Evolutionary conservation across 108 stramenopile species (phyloP), one percentile per base, ranked within the genome.

Genomic region (Cyclotella kingstonii): DNA sequence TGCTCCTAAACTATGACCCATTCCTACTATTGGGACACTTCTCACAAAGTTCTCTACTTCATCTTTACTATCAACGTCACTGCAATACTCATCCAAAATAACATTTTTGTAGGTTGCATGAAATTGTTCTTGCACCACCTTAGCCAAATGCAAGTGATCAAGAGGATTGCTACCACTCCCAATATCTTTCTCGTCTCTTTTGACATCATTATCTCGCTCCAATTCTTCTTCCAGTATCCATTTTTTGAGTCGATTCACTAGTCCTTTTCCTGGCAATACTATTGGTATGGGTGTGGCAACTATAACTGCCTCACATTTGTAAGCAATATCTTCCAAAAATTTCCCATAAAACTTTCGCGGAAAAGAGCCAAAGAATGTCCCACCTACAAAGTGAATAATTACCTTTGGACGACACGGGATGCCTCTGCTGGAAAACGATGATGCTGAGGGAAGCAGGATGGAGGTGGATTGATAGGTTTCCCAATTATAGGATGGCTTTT

Each of bases 331-430:
- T 54, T 87, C 85, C 39, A 93, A 55, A 8, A 89, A 60, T 21
- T 62, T 45, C 6, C 81, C 63, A 67, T 93, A 93, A 67, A 81
- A 89, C 17, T 81, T 43, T 22, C 73, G 62, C 2, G 91, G 91
- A 50, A 81, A 67, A 29, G 80, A 77, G 8, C 91, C 91, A 49
- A 89, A 86, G 54, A 86, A 74, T 11, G 91, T 86, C 0, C 88
- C 91, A 12, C 91, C 91, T 8, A 89, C 77, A 63, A 93, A 93
- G 53, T 93, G 91, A 42, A 93, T 41, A 21, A 93, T 65, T 12
- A 82, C 77, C 5, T 63, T 76, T 3, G 91, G 91, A 18, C 68
- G 53, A 36, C 46, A 34, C 17, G 34, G 11, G 34, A 26, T 3
- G 18, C 28, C 10, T 12, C 27, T 43, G 1, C 17, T 48, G 15